Evolutionary conservation across 2,329 filamentous ascomycete species (phyloP).

Genomic region (Nothomitra cinnamomea): DNA sequence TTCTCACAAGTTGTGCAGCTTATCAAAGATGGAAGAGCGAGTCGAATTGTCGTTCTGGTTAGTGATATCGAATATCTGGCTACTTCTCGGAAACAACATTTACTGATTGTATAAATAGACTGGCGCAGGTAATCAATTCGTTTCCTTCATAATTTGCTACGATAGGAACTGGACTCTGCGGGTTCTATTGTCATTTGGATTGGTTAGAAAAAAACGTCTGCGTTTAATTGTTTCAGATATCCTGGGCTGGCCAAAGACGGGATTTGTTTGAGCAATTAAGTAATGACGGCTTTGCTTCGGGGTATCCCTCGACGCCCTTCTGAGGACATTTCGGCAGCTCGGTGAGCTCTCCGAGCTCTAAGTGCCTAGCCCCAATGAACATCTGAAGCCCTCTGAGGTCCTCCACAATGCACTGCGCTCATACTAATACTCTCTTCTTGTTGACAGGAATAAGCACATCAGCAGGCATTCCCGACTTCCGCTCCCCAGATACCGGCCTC

Average conservation of each 20-base stretch:
- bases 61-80: slow-evolving; percentile 9
- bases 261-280: background rate
- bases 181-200: no score
- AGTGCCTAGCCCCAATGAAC: background rate
- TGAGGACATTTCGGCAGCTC: background rate
- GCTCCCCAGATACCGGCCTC: slow-evolving; percentile 80
- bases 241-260: no score
- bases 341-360: background rate
- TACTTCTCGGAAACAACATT: background rate
- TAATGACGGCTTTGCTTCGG: no score
- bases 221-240: no score
- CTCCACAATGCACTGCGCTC: background rate
- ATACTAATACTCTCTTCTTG: slow-evolving; percentile 6
- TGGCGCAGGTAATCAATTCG: slow-evolving; percentile 37
- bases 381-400: no score
- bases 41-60: slow-evolving; percentile 66
- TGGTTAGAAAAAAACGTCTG: background rate
- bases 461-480: slow-evolving; percentile 74
- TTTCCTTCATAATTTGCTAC: background rate
- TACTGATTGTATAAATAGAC: slow-evolving; percentile 29
- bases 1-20: slow-evolving; percentile 63
- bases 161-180: no score
- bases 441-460: slow-evolving; percentile 20
- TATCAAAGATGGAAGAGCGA: slow-evolving; percentile 51
- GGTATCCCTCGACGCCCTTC: background rate